These are phyloP conservation scores for Amanita jacksonii DNA, from an alignment of 768 basidiomycete genomes.

Conservation along the genomic window DNA sequence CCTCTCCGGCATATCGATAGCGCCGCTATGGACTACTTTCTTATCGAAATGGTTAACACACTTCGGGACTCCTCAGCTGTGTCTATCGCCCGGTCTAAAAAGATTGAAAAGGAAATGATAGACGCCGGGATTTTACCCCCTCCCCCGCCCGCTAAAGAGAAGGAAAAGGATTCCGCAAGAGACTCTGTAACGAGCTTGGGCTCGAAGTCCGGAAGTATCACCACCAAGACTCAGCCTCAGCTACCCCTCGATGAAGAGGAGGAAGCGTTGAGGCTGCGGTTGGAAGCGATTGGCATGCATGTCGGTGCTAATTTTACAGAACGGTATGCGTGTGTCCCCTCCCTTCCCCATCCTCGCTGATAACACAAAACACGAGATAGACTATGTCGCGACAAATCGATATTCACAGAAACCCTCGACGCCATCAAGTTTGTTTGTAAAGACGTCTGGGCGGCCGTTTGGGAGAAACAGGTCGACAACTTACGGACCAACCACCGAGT, in stretches of 20 bases:
- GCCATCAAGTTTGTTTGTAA: conserved; percentile 95
- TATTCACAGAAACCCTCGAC: conserved; percentile 80
- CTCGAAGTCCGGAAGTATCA: conserved; percentile 16
- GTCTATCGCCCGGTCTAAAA: conserved; percentile 56
- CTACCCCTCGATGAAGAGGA: conserved; percentile 56
- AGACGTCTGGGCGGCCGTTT: conserved; percentile 86
- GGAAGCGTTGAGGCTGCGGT: conserved; percentile 52
- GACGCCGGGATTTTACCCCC: conserved; percentile 64
- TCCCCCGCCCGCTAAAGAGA: conserved; percentile 23
- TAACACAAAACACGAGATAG: conserved; percentile 26
- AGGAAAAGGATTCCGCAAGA: conserved; percentile 28
- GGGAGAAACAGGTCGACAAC: conserved; percentile 95
- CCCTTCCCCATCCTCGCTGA: neutral
- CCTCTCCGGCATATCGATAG: conserved; percentile 53
- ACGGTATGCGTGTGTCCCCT: conserved; percentile 38
- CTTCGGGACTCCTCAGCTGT: conserved; percentile 67
- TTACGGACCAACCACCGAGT: conserved; percentile 91
- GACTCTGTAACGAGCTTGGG: conserved; percentile 35
- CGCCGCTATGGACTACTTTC: conserved; percentile 75
- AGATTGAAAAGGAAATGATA: conserved; percentile 69
- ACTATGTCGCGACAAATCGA: conserved; percentile 61
- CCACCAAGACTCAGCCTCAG: conserved; percentile 10
- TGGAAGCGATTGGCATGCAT: conserved; percentile 80
- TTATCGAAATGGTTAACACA: conserved; percentile 71
- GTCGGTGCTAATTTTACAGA: conserved; percentile 84